Base-by-base conservation (phyloP, 2,329 filamentous ascomycete genomes). In the Aspergillus terreus region DNA sequence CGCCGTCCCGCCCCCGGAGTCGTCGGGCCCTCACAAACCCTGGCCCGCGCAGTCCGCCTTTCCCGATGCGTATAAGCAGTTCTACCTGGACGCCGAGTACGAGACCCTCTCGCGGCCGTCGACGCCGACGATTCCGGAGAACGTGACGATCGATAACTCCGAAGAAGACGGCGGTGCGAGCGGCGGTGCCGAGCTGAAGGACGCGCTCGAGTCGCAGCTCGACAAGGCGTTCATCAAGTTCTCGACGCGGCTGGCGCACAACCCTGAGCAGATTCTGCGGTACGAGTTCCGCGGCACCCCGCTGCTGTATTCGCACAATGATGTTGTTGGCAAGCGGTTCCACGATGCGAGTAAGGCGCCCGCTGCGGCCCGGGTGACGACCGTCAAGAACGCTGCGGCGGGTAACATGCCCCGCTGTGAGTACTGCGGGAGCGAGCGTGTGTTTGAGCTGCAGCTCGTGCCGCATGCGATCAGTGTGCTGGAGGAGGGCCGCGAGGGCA, bases 391-490 rank as follows among this genome's bases (percentile, higher is more conserved):
- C 17, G 59, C 59, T 11, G 56, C 59, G 11, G 62, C 59, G 7
- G 61, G 57, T 15, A 61, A 81, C 2, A 83, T 96, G 25, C 91
- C 92, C 1, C 76, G 84, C 9, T 99, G 94, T 68, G 74, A 73
- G 25, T 87, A 83, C 62, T 99, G 94, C 71, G 87, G 88, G 7
- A 82, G 79, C 0, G 77, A 81, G 46, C 83, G 92, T 56, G 83
- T 87, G 12, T 97, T 97, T 68, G 94, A 99, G 78, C 78, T 96
- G 52, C 94, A 99, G 77, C 76, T 99, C 58, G 92, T 87, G 59
- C 94, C 94, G 38, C 88, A 95, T 67, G 86, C 91, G 3, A 99
- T 99, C 63, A 83, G 84, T 27, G 88, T 95, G 76, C 76, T 97
- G 49, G 94, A 97, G 76, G 85, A 81, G 2, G 82, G 82, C 9